Percentiles rank a stretch among this genome's conserved stretches.
Evolutionary conservation across 2,329 filamentous ascomycete species (phyloP).

Genomic region (Ascochyta clinopodiicola): DNA sequence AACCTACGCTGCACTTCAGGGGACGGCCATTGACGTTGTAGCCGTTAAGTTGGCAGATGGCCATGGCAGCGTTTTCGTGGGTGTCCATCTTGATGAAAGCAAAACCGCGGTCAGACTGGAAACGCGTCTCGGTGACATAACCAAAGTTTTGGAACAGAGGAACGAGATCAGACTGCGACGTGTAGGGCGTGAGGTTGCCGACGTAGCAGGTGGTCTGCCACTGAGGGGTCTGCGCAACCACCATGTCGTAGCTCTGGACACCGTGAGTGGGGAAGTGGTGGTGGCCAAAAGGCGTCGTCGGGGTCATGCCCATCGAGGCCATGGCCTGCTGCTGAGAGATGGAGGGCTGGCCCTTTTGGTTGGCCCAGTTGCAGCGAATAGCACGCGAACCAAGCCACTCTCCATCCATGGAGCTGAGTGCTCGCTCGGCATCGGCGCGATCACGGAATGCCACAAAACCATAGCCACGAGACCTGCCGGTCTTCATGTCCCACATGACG

Average conservation of each 20-base stretch:
- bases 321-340: constrained; percentile 98
- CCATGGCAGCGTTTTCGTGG: constrained; percentile 97
- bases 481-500: constrained; percentile 99
- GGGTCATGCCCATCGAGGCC: constrained; percentile 97
- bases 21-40: constrained; percentile 98
- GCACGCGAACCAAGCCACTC: constrained; percentile 98
- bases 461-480: constrained; percentile 93
- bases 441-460: constrained; percentile 98
- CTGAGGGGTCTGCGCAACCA: constrained; percentile 89
- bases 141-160: constrained; percentile 99
- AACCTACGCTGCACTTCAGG: constrained; percentile 96
- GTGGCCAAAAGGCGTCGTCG: constrained; percentile 93
- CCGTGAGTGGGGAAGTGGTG: constrained; percentile 98
- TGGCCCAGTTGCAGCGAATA: constrained; percentile 99
- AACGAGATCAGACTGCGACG: constrained; percentile 94
- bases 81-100: constrained; percentile 99
- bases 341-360: constrained; percentile 99
- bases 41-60: constrained; percentile 95
- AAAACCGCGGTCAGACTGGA: constrained; percentile 97
- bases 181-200: constrained; percentile 96
- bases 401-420: constrained; percentile 95
- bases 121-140: constrained; percentile 94
- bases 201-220: constrained; percentile 99
- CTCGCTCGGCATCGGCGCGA: constrained; percentile 91
- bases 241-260: constrained; percentile 96